Conservation (phyloP, 2,329 filamentous ascomycete genomes). For the Elsinoe necatrix region DNA sequence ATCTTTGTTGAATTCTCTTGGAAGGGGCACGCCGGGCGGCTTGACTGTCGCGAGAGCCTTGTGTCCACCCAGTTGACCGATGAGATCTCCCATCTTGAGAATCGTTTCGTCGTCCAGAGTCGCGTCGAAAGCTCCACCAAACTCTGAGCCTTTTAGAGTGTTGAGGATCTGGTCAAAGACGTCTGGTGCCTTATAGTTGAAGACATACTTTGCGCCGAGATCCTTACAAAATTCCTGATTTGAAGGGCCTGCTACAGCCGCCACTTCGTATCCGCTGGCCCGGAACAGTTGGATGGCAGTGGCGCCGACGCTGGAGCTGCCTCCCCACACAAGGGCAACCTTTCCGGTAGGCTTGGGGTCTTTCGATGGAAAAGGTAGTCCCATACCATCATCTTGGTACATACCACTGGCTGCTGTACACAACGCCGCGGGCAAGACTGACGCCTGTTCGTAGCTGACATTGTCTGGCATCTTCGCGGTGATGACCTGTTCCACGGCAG, state of each 20-base stretch:
- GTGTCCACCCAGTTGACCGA: background rate
- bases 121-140: slow-evolving; percentile 19
- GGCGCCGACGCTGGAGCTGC: slow-evolving; percentile 40
- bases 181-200: slow-evolving; percentile 38
- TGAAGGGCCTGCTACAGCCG: slow-evolving; percentile 35
- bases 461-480: slow-evolving; percentile 19
- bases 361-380: slow-evolving; percentile 15
- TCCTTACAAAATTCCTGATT: slow-evolving; percentile 39
- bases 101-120: background rate
- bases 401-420: slow-evolving; percentile 21
- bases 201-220: slow-evolving; percentile 38
- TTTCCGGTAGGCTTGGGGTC: slow-evolving; percentile 24
- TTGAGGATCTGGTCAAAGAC: slow-evolving; percentile 23
- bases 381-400: slow-evolving; percentile 21
- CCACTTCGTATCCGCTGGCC: slow-evolving; percentile 39
- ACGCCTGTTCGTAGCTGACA: slow-evolving; percentile 20
- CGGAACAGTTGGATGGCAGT: slow-evolving; percentile 41
- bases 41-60: background rate
- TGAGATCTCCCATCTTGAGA: background rate
- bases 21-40: background rate
- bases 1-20: background rate
- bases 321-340: slow-evolving; percentile 44
- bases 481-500: slow-evolving; percentile 16
- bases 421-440: slow-evolving; percentile 21
- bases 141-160: slow-evolving; percentile 17